Base-by-base conservation (phyloP, 2,329 filamentous ascomycete genomes). In the Diaporthe ampelina region DNA sequence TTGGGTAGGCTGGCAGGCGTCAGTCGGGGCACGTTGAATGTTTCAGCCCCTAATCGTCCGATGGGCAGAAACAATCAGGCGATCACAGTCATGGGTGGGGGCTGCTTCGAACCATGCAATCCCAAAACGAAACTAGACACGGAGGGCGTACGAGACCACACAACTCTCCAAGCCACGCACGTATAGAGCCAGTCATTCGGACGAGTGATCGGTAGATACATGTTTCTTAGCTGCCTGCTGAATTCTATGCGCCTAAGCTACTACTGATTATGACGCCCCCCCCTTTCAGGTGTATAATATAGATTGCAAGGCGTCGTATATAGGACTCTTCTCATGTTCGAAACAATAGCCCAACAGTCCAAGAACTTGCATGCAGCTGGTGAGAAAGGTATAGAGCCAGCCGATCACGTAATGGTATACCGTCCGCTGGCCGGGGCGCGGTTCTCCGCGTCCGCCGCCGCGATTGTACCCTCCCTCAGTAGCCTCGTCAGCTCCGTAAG, bases 401-500 rank as follows among this genome's bases (percentile, higher is more conserved):
- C 15, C 45, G 19, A 77, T 84, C 87, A 97, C 73, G 95, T 91
- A 79, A 98, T 95, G 59, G 91, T 97, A 82, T 98, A 99, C 79
- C 95, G 90, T 74, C 94, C 94, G 80, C 92, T 93, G 29, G 91
- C 91, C 1, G 94, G 94, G 19, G 93, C 93, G 76, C 95, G 90
- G 75, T 91, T 92, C 81, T 97, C 93, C n/a, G 94, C 93, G 79
- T 98, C 95, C 35, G 93, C 94, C 15, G 95, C 95, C 19, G 95
- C 95, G 79, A 97, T 91, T 0, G 95, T 98, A 17, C 94, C 97
- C 84, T 98, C 97, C 81, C 93, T 95, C 78, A 99, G 85, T 80
- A 98, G 86, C 61, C 95, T 91, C 81, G 95, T 96, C 77, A 99
- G 88, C 84, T 98, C 95, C 78, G 92, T 91, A 90, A 99, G 94